Base-by-base conservation (phyloP, 352 stramenopile species). In the Aphanomyces astaci region DNA sequence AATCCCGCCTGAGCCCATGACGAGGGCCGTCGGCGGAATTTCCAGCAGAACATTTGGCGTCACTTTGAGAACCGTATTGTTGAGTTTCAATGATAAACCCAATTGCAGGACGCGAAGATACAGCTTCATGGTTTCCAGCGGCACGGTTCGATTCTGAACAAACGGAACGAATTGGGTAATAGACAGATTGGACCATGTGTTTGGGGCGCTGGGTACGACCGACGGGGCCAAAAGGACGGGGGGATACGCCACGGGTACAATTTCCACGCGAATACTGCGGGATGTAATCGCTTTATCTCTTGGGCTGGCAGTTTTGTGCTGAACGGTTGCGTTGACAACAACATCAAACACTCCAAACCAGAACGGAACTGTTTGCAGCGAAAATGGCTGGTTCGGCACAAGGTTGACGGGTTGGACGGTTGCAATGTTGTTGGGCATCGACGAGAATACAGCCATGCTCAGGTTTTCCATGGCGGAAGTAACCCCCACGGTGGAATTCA, bases 311-410 rank as follows among this genome's bases (percentile, higher is more conserved):
- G 48, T 31, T 17, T 17, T 24, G 11, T 49, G 19, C 31, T 64
- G 30, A 10, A 36, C 55, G 31, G 33, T 24, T 5, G 55, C 55
- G 2, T 27, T 64, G 5, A 64, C 32, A 32, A 28, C 48, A n/a
- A 64, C 19, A 17, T 64, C 25, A 28, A 64, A 25, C 25, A 32
- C 11, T 17, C 55, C 55, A 64, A 49, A 64, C 55, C 55, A 64
- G 17, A 49, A 64, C 2, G 28, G 27, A 10, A n/a, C 36, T 4
- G 48, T 1, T 30, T 55, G n/a, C 48, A 55, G 48, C n/a, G 48
- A 30, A 55, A 55, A 55, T 11, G 27, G 11, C 27, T 22, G 48
- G n/a, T 55, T 3, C 10, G 48, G 25, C 55, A 13, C 13, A 10
- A 49, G 7, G 11, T 27, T 46, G 25, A 64, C 17, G 9, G 19